Evolutionary conservation across 1,284 basidiomycete genomes (phyloP).

Genomic region (Puccinia coronata): DNA sequence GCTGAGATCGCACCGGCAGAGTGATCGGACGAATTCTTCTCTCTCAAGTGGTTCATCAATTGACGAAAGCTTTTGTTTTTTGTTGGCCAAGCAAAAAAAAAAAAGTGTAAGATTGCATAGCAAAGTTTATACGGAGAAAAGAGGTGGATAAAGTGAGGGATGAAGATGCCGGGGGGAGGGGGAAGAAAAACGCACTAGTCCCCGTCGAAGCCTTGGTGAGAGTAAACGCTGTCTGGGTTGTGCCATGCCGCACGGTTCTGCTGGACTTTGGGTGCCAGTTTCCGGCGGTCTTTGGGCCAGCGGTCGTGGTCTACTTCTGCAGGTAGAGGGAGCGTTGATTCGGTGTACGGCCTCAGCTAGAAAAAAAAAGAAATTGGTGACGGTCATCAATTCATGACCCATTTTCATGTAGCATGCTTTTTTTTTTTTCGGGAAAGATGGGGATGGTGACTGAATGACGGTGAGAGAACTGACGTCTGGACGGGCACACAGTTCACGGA

Average conservation of each 20-base stretch:
- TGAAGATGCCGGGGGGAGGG: neutral
- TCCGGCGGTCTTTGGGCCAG: slow-evolving; percentile 40
- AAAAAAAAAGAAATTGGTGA: neutral
- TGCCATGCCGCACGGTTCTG: slow-evolving; percentile 27
- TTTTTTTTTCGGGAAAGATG: neutral
- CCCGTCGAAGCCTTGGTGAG: slow-evolving; percentile 32
- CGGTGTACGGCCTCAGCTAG: slow-evolving; percentile 40
- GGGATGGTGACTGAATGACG: too few relatives aligned
- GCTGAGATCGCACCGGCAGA: neutral
- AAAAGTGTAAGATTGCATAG: too few relatives aligned
- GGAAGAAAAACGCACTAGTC: slow-evolving; percentile 29
- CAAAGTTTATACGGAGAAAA: too few relatives aligned
- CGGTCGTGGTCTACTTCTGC: slow-evolving; percentile 12
- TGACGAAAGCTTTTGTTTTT: slow-evolving; percentile 34
- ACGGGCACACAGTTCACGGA: slow-evolving; percentile 21
- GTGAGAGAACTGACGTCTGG: slow-evolving; percentile 35
- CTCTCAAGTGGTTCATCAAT: slow-evolving; percentile 35
- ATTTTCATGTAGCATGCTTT: too few relatives aligned
- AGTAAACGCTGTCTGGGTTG: slow-evolving; percentile 34
- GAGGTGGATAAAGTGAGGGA: neutral
- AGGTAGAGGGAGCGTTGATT: slow-evolving; percentile 27
- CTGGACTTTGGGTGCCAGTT: neutral
- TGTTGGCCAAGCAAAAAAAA: neutral
- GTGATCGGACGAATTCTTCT: neutral
- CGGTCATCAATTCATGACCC: too few relatives aligned